phyloP scores from a whole-genome alignment of 768 basidiomycete species.

The Hebeloma cylindrosporum region DNA sequence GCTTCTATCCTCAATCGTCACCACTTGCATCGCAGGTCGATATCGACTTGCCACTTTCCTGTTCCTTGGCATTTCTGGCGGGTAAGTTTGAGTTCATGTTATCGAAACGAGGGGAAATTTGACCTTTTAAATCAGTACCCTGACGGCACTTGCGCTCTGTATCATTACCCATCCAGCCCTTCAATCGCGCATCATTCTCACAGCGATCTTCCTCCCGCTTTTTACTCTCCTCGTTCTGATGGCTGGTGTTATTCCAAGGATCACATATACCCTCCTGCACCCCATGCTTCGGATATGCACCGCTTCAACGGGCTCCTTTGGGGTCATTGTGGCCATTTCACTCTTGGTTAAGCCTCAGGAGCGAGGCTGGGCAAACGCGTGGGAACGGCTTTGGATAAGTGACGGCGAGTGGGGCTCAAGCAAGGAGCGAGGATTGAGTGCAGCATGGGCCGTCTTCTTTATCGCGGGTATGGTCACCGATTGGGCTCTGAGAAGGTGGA shows the following conservation, averaged over 20 bases:
- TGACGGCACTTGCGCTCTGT: conserved; percentile 50
- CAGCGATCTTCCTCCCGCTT: conserved; percentile 32
- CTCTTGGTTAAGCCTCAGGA: conserved; percentile 47
- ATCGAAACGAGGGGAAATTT: background rate
- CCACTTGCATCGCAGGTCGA: conserved; percentile 51
- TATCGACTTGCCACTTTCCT: conserved; percentile 52
- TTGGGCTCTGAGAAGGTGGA: conserved; percentile 52
- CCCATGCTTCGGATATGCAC: conserved; percentile 49
- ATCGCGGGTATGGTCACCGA: conserved; percentile 47
- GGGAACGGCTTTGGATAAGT: conserved; percentile 59
- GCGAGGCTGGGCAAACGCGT: conserved; percentile 55
- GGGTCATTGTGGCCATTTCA: conserved; percentile 52
- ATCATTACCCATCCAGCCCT: conserved; percentile 57
- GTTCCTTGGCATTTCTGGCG: conserved; percentile 53
- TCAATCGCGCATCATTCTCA: conserved; percentile 45
- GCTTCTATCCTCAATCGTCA: conserved; percentile 50
- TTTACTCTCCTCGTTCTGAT: conserved; percentile 37
- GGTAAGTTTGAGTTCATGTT: conserved; percentile 36
- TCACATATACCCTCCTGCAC: conserved; percentile 42
- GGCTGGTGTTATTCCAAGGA: conserved; percentile 36
- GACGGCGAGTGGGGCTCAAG: conserved; percentile 52
- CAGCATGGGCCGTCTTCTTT: conserved; percentile 54
- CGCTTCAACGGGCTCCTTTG: conserved; percentile 57
- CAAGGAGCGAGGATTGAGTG: conserved; percentile 59
- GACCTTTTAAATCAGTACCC: conserved; percentile 29